Evolutionary conservation across 371 early-diverging fungal species (phyloP).

Genomic region (Cokeromyces recurvatus): DNA sequence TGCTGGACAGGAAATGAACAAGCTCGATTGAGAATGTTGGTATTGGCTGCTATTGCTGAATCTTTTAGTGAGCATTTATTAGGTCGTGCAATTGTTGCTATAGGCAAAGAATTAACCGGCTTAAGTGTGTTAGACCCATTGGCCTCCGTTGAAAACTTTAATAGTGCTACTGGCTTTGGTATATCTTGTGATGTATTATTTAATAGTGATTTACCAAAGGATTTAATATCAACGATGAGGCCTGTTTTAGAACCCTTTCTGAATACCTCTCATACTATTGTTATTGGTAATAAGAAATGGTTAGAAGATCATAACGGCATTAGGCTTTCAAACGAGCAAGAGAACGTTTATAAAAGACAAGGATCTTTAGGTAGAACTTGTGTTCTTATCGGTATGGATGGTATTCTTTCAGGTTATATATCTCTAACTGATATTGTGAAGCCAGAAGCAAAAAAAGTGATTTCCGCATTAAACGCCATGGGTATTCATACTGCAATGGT

Average conservation of each 20-base stretch:
- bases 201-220: not conserved
- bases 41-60: slow-evolving; percentile 71
- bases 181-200: slow-evolving; percentile 55
- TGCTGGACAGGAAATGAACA: slow-evolving; percentile 13
- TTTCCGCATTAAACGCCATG: slow-evolving; percentile 69
- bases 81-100: slow-evolving; percentile 69
- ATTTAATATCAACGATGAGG: not conserved
- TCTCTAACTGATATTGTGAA: slow-evolving; percentile 83
- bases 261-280: slow-evolving; percentile 31
- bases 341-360: slow-evolving; percentile 9
- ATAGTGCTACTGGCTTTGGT: slow-evolving; percentile 75
- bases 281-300: slow-evolving; percentile 77
- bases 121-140: slow-evolving; percentile 9
- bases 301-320: slow-evolving; percentile 41
- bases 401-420: slow-evolving; percentile 65
- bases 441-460: slow-evolving; percentile 68
- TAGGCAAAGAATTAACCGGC: slow-evolving; percentile 42
- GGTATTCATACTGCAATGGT: slow-evolving; percentile 83
- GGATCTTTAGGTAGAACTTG: slow-evolving; percentile 75
- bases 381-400: slow-evolving; percentile 68
- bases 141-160: slow-evolving; percentile 53
- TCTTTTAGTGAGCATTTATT: slow-evolving; percentile 83
- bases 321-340: slow-evolving; percentile 26
- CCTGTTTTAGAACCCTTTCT: not conserved
- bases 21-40: slow-evolving; percentile 9